Conservation (phyloP, 805 yeast genomes). For the Sugiyamaella lignohabitans region DNA sequence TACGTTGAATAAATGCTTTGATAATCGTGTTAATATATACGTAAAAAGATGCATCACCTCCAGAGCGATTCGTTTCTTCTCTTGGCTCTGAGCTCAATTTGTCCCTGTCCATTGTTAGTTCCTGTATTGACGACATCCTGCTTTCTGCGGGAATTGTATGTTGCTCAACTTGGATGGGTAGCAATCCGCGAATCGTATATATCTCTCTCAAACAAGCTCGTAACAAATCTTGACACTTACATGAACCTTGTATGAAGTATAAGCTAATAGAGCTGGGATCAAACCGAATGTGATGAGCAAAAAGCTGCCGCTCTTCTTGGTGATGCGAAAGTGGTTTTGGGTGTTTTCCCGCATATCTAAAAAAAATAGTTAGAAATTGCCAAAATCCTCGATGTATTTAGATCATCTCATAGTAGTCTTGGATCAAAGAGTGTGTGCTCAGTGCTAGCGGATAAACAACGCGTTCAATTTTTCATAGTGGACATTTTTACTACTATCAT, state of each 20-base stretch:
- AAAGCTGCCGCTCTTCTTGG: slow-evolving; percentile 26
- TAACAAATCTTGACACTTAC: slow-evolving; percentile 9
- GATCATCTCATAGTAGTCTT: background rate
- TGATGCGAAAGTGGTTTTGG: slow-evolving; percentile 27
- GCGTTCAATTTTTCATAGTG: too few relatives aligned
- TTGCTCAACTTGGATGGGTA: too few relatives aligned
- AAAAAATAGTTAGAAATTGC: slow-evolving; percentile 9
- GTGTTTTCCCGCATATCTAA: slow-evolving; percentile 29
- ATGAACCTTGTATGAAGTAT: slow-evolving; percentile 29
- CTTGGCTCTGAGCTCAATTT: slow-evolving; percentile 19
- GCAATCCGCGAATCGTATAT: background rate
- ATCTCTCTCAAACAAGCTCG: background rate
- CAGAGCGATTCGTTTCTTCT: slow-evolving; percentile 22
- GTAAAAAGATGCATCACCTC: slow-evolving; percentile 12
- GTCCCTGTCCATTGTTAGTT: slow-evolving; percentile 8
- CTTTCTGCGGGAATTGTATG: too few relatives aligned
- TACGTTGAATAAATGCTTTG: too few relatives aligned
- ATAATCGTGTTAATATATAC: too few relatives aligned
- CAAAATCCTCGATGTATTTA: background rate
- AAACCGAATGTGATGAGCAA: slow-evolving; percentile 26
- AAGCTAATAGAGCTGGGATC: slow-evolving; percentile 33
- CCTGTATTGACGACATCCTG: background rate
- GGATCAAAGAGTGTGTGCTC: too few relatives aligned
- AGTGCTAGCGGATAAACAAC: too few relatives aligned
- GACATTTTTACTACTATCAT: too few relatives aligned